A percentile compares a stretch with the other conserved stretches of the same genome.
phyloP scores from a whole-genome alignment of 2,329 filamentous ascomycete genomes.

The Phialophora macrospora region DNA sequence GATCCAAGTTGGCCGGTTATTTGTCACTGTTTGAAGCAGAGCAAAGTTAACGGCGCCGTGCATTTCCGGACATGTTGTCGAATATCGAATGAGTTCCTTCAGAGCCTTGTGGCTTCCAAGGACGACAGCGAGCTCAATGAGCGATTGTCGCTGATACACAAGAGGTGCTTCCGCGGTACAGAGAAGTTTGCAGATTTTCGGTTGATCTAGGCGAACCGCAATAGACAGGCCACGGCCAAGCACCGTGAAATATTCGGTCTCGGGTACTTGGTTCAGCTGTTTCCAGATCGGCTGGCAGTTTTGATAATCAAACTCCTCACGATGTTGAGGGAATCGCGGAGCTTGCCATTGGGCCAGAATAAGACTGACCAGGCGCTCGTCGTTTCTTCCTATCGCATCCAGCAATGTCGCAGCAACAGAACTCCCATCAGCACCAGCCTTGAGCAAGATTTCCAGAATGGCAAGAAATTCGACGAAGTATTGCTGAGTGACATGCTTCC shows the following conservation, averaged over 20 bases:
- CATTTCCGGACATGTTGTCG: constrained; percentile 1
- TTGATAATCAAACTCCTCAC: constrained; percentile 17
- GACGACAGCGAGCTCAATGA: constrained; percentile 10
- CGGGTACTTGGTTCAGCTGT: not conserved
- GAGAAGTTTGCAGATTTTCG: constrained; percentile 10
- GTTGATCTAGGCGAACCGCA: constrained; percentile 8
- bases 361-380: constrained; percentile 7
- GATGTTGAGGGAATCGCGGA: constrained; percentile 2
- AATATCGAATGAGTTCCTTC: constrained; percentile 3
- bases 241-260: constrained; percentile 8
- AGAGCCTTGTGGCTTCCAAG: constrained; percentile 15
- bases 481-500: constrained; percentile 10
- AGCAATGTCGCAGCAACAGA: constrained; percentile 11
- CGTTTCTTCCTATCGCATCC: not conserved
- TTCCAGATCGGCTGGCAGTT: not conserved
- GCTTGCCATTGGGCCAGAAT: constrained; percentile 15
- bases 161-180: constrained; percentile 13
- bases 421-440: constrained; percentile 12
- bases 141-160: constrained; percentile 9
- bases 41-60: constrained; percentile 5
- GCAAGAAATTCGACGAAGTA: not conserved
- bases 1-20: constrained; percentile 9
- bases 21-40: constrained; percentile 13
- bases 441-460: constrained; percentile 6
- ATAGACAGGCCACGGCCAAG: constrained; percentile 10